Percentiles rank a stretch among this genome's conserved stretches.
phyloP scores from a whole-genome alignment of 805 yeast species.

The Candida golubevii region DNA sequence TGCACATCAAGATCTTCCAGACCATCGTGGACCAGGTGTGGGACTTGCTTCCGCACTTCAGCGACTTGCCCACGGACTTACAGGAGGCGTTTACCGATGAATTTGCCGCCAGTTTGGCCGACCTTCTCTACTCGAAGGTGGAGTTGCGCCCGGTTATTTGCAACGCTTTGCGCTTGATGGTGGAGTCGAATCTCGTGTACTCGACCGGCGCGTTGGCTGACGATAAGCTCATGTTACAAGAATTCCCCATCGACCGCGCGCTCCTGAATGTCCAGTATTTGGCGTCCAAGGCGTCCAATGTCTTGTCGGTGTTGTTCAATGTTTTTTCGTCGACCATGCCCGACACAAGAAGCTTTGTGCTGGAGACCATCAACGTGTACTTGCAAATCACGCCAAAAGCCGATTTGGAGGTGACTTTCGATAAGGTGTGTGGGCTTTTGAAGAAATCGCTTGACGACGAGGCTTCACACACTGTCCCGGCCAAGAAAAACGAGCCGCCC shows the following conservation, averaged over 20 bases:
- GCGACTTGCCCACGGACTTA: constrained; percentile 81
- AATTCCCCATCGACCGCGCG: constrained; percentile 56
- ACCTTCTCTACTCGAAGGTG: constrained; percentile 66
- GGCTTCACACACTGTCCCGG: constrained; percentile 27
- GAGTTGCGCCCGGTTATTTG: constrained; percentile 79
- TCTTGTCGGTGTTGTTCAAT: constrained; percentile 84
- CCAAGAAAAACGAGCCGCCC: constrained; percentile 34
- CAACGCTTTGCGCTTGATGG: constrained; percentile 71
- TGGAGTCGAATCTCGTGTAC: constrained; percentile 68
- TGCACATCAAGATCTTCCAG: constrained; percentile 71
- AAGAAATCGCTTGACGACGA: constrained; percentile 61
- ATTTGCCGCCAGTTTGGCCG: constrained; percentile 76
- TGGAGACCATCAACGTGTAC: constrained; percentile 82
- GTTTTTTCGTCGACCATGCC: constrained; percentile 87
- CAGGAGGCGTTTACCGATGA: constrained; percentile 58
- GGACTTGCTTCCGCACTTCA: constrained; percentile 85
- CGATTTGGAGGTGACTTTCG: constrained; percentile 72
- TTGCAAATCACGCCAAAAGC: constrained; percentile 62
- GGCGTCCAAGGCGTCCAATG: constrained; percentile 61
- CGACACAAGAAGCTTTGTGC: constrained; percentile 75
- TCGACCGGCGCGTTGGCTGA: constrained; percentile 54
- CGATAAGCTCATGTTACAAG: constrained; percentile 55
- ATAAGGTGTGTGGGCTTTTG: constrained; percentile 77
- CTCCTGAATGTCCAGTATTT: constrained; percentile 57
- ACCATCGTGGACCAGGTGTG: constrained; percentile 90